These are phyloP conservation scores for Xylariales sp. DNA, from an alignment of 2,329 filamentous ascomycete genomes.

Conservation along the genomic window DNA sequence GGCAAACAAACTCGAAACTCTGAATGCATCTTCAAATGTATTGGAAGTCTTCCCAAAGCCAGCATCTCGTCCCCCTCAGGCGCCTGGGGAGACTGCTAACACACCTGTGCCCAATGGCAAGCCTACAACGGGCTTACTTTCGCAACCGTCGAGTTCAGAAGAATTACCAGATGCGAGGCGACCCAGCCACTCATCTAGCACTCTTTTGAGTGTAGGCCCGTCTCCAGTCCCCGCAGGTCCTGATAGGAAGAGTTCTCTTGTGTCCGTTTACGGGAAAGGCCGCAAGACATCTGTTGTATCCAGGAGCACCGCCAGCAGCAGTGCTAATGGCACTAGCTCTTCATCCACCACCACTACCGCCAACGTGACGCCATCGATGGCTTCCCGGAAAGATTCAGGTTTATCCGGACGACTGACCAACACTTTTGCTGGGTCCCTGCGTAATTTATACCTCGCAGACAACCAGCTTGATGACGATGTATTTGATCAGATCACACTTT, in stretches of 20 bases:
- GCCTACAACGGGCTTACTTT: conserved; percentile 42
- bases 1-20: conserved; percentile 80
- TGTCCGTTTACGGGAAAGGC: conserved; percentile 75
- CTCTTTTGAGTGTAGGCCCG: conserved; percentile 69
- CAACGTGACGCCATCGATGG: conserved; percentile 48
- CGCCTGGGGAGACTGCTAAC: conserved; percentile 44
- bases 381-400: conserved; percentile 79
- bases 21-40: conserved; percentile 95
- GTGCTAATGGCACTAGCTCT: too few relatives aligned
- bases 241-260: conserved; percentile 78
- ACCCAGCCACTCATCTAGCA: conserved; percentile 80
- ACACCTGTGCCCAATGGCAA: conserved; percentile 33
- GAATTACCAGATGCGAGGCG: conserved; percentile 63
- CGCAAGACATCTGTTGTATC: conserved; percentile 83
- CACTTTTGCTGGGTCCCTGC: conserved; percentile 84
- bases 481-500: conserved; percentile 81
- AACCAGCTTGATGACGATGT: conserved; percentile 93
- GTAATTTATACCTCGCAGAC: conserved; percentile 84
- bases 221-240: conserved; percentile 58
- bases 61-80: conserved; percentile 62
- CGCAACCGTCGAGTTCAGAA: conserved; percentile 68
- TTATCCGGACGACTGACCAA: conserved; percentile 73
- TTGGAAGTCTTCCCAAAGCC: conserved; percentile 88
- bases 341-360: conserved; percentile 40
- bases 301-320: conserved; percentile 45